Evolutionary conservation across 176 grass and related monocot species (phyloP), one percentile per base, ranked within the genome.

Genomic region (Tuctoria greenei): DNA sequence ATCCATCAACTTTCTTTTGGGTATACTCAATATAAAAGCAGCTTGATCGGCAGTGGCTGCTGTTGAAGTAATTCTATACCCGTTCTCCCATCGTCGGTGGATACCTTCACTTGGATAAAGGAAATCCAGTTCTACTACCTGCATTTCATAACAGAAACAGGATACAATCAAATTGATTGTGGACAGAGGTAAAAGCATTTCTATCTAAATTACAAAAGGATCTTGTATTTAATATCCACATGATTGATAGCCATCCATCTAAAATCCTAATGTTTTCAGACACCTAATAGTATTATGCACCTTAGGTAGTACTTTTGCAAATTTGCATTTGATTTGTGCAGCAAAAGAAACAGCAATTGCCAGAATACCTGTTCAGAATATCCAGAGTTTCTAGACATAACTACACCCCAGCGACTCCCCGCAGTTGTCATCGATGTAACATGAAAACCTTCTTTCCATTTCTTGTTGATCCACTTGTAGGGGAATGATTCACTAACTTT

Each of bases 401-500:
- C 94, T 36, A 97, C 88, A 23, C 94, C 94, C 94, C 94, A 97
- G 52, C 94, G 94, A 41, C 84, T 97, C 58, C 91, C 94, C 71
- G 94, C 94, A 72, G 94, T 93, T 66, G 94, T 93, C 94, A 97
- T 97, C 57, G 91, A 97, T 81, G 94, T 97, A 85, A 97, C 95
- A 89, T 93, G 95, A 73, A 97, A 97, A 41, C 95, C 95, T 93
- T 97, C 95, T 84, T 97, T 97, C 95, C 95, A 97, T 81, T 97
- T 97, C 75, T 97, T 97, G 81, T 93, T 97, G 69, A 97, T 97
- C 95, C 91, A 97, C 84, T 97, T 97, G 71, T 91, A 97, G 44
- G 95, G 95, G 67, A 97, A 97, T 9, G 95, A 93, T 80, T 97
- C 95, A 61, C 95, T 97, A 76, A 97, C 95, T 91, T 97, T 97